Conservation (phyloP, 441 rosid species). For the Arabidopsis lyrata region DNA sequence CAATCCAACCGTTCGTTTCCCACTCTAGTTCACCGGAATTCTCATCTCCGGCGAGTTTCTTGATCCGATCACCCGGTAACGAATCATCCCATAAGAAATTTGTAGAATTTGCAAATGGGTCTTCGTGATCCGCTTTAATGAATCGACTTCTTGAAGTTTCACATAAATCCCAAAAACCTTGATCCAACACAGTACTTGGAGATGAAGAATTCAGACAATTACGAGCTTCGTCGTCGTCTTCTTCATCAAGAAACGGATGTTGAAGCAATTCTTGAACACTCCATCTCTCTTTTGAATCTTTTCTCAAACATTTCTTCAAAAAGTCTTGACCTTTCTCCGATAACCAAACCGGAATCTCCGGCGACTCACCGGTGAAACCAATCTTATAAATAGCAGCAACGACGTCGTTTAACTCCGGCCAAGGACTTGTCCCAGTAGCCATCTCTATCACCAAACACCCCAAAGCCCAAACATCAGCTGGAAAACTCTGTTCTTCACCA, state of each 20-base stretch:
- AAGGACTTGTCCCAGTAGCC: constrained; percentile 77
- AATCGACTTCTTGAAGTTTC: constrained; percentile 48
- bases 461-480: constrained; percentile 85
- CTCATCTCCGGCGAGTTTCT: constrained; percentile 50
- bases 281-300: constrained; percentile 69
- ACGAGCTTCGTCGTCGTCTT: constrained; percentile 10
- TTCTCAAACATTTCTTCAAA: constrained; percentile 62
- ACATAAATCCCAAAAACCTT: constrained; percentile 67
- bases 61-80: constrained; percentile 52
- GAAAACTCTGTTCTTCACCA: constrained; percentile 72
- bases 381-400: constrained; percentile 74
- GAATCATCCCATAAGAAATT: constrained; percentile 22
- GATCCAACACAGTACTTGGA: constrained; percentile 79
- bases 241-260: constrained; percentile 68
- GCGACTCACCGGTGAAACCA: constrained; percentile 70
- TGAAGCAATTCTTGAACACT: constrained; percentile 61
- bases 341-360: constrained; percentile 68
- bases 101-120: constrained; percentile 22
- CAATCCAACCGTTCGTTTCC: constrained; percentile 66
- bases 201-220: constrained; percentile 47
- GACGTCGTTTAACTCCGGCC: constrained; percentile 70
- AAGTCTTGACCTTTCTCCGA: constrained; percentile 71
- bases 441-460: constrained; percentile 84
- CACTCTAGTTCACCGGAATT: constrained; percentile 38
- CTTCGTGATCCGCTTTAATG: constrained; percentile 29